A percentile compares a stretch with the other conserved stretches of the same genome.
Evolutionary conservation across 2,329 filamentous ascomycete genomes (phyloP).

Genomic region (Eurotiales sp.): DNA sequence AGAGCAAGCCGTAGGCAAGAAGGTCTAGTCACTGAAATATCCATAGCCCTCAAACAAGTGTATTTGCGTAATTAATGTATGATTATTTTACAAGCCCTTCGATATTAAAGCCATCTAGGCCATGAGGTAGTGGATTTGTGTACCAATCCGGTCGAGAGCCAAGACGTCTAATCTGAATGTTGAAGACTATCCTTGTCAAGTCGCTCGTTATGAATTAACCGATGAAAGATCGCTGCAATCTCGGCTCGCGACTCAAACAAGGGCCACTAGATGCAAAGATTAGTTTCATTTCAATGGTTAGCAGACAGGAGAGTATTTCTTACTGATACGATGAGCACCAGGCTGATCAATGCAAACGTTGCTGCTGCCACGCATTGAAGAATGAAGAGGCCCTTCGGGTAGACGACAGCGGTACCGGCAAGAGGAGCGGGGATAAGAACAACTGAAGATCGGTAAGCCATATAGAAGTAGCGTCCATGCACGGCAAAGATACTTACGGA

Average conservation of each 20-base stretch:
- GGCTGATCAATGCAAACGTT: background rate
- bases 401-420: background rate
- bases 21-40: too few relatives aligned
- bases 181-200: background rate
- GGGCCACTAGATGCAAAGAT: background rate
- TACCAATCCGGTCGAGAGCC: too few relatives aligned
- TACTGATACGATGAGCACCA: background rate
- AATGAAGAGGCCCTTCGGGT: background rate
- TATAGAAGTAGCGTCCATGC: background rate
- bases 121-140: too few relatives aligned
- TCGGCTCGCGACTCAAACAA: background rate
- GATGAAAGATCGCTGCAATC: background rate
- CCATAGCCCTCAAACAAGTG: too few relatives aligned
- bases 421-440: background rate
- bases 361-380: background rate
- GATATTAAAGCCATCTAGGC: too few relatives aligned
- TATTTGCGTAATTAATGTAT: too few relatives aligned
- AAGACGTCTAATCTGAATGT: background rate
- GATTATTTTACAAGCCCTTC: too few relatives aligned
- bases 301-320: background rate
- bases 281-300: background rate
- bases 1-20: too few relatives aligned
- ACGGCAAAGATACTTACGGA: background rate
- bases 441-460: background rate
- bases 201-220: background rate